These are phyloP conservation scores for Lachnum nothofagi DNA, from an alignment of 2,329 filamentous ascomycete species.

Conservation along the genomic window DNA sequence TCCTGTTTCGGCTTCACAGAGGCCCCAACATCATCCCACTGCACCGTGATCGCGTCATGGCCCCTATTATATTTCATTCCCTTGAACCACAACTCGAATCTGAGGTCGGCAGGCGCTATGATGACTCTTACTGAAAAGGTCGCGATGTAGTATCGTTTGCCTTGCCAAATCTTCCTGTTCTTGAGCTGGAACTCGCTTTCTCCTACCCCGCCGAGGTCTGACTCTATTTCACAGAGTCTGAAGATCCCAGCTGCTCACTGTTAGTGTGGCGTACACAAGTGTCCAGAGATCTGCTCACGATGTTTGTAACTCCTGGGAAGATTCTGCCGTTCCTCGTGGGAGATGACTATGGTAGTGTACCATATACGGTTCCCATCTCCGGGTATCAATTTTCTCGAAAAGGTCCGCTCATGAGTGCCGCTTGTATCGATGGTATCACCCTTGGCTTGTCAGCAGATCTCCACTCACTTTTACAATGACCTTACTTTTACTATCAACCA, in stretches of 20 bases:
- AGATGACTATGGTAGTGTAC: conserved; percentile 39
- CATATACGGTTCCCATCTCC: conserved; percentile 34
- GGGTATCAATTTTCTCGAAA: conserved; percentile 32
- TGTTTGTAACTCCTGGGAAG: conserved; percentile 38
- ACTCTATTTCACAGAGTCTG: conserved; percentile 39
- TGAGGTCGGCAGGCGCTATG: conserved; percentile 50
- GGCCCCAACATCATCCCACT: not conserved
- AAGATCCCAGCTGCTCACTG: conserved; percentile 31
- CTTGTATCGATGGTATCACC: conserved; percentile 39
- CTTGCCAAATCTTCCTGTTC: conserved; percentile 36
- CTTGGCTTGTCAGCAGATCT: conserved; percentile 23
- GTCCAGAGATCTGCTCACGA: conserved; percentile 26
- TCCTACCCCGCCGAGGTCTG: conserved; percentile 38
- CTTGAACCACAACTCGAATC: conserved; percentile 42
- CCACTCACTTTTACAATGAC: not conserved
- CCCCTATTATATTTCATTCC: conserved; percentile 31
- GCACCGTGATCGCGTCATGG: conserved; percentile 3
- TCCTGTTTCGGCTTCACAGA: not conserved
- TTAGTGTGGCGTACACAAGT: not conserved
- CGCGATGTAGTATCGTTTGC: conserved; percentile 37
- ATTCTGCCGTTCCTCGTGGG: conserved; percentile 35
- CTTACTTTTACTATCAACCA: conserved; percentile 39
- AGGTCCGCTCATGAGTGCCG: conserved; percentile 16
- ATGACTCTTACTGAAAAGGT: conserved; percentile 49
- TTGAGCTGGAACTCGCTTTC: conserved; percentile 37